Evolutionary conservation across 768 basidiomycete genomes (phyloP).

Genomic region (Auriscalpium orientale): DNA sequence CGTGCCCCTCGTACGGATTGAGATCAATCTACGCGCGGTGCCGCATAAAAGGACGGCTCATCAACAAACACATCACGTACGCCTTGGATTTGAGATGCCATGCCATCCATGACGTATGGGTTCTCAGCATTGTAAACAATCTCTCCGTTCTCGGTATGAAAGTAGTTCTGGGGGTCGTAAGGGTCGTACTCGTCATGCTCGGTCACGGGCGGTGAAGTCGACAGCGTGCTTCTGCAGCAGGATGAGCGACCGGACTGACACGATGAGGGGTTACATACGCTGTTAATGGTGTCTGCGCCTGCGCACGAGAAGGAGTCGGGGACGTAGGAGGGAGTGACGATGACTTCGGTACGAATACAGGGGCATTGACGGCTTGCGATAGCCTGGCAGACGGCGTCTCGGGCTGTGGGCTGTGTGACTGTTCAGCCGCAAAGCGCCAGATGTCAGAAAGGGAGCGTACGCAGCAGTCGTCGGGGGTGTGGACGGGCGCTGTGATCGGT

Average conservation of each 20-base stretch:
- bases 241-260: background rate
- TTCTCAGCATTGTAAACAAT: background rate
- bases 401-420: slow-evolving; percentile 7
- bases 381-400: slow-evolving; percentile 27
- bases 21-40: slow-evolving; percentile 14
- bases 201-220: slow-evolving; percentile 13
- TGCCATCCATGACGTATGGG: slow-evolving; percentile 18
- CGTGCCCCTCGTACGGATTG: slow-evolving; percentile 19
- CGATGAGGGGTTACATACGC: slow-evolving; percentile 8
- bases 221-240: slow-evolving; percentile 7
- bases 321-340: slow-evolving; percentile 23
- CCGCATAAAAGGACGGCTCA: slow-evolving; percentile 13
- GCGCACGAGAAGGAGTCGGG: slow-evolving; percentile 13
- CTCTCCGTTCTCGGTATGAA: slow-evolving; percentile 17
- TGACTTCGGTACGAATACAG: slow-evolving; percentile 75
- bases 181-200: slow-evolving; percentile 24
- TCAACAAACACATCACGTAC: slow-evolving; percentile 15
- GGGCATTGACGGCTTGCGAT: slow-evolving; percentile 71
- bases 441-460: slow-evolving; percentile 8
- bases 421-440: background rate
- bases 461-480: slow-evolving; percentile 9
- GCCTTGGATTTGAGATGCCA: slow-evolving; percentile 28
- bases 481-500: slow-evolving; percentile 7
- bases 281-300: slow-evolving; percentile 12
- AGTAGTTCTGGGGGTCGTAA: slow-evolving; percentile 21